Conservation (phyloP, 116 monocot genomes). For the Thalassia testudinum region DNA sequence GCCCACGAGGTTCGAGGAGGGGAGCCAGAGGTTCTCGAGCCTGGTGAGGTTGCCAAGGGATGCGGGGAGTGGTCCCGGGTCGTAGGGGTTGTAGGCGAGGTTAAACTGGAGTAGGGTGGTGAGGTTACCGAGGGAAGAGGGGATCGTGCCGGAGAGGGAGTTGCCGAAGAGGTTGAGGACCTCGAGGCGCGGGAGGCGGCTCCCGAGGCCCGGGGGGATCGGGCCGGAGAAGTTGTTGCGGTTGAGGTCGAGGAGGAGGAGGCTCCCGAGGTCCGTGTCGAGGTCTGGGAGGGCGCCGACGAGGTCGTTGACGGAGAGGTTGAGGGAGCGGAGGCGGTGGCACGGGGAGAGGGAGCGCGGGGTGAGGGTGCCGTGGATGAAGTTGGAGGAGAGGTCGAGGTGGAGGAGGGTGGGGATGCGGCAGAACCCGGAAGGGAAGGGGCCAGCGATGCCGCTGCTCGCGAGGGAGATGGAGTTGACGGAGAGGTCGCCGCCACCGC, state of each 20-base stretch:
- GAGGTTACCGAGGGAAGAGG: slow-evolving; percentile 24
- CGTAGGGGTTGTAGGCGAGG: slow-evolving; percentile 19
- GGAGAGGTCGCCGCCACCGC: not conserved
- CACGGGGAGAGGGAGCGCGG: slow-evolving; percentile 16
- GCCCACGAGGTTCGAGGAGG: slow-evolving; percentile 24
- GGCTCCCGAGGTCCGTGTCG: slow-evolving; percentile 12
- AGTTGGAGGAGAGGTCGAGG: slow-evolving; percentile 37
- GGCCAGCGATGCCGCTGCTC: slow-evolving; percentile 15
- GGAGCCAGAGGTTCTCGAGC: slow-evolving; percentile 23
- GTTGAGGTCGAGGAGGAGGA: slow-evolving; percentile 30
- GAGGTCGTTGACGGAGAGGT: slow-evolving; percentile 45
- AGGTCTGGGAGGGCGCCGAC: slow-evolving; percentile 31
- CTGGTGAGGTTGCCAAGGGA: slow-evolving; percentile 22
- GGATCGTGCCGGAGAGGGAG: slow-evolving; percentile 26
- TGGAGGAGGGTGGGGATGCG: slow-evolving; percentile 23
- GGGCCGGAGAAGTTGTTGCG: slow-evolving; percentile 57
- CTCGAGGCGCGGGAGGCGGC: slow-evolving; percentile 2
- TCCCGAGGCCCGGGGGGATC: slow-evolving; percentile 27
- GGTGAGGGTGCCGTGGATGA: slow-evolving; percentile 37
- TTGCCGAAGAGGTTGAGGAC: slow-evolving; percentile 30
- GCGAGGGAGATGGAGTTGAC: slow-evolving; percentile 31
- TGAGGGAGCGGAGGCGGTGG: slow-evolving; percentile 32
- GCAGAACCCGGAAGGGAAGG: slow-evolving; percentile 45
- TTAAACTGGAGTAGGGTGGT: slow-evolving; percentile 13
- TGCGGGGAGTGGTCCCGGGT: slow-evolving; percentile 11